phyloP scores from a whole-genome alignment of 306 rosid species.

The Abrus pulchellus region DNA sequence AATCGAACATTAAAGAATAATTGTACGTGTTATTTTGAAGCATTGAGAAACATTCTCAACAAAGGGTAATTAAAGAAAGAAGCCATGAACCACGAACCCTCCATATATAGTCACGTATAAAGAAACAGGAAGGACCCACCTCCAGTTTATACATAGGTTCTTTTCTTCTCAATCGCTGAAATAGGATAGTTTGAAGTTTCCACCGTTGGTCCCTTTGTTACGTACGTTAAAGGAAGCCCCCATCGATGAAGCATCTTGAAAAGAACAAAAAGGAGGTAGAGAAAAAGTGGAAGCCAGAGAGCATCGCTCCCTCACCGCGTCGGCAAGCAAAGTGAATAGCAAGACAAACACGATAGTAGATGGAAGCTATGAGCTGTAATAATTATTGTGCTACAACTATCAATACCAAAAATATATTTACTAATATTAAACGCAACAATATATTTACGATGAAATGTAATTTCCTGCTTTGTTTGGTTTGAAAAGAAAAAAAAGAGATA shows the following conservation, averaged over 20 bases:
- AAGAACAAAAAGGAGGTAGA: conserved; percentile 23
- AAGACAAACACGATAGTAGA: conserved; percentile 39
- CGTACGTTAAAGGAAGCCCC: conserved; percentile 21
- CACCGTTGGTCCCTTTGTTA: neutral
- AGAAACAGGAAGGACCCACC: conserved; percentile 2
- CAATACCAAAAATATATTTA: no score
- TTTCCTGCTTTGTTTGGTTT: no score
- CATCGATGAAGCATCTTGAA: conserved; percentile 47
- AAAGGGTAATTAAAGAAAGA: conserved; percentile 30
- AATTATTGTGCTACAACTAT: neutral
- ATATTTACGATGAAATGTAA: no score
- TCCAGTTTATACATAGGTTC: conserved; percentile 34
- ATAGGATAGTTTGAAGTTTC: neutral
- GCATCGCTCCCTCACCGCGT: conserved; percentile 46
- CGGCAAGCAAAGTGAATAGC: conserved; percentile 69
- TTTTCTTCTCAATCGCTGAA: conserved; percentile 46
- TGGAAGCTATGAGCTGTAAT: no score
- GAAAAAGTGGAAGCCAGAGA: conserved; percentile 3
- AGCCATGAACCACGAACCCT: neutral
- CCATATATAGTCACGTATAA: no score
- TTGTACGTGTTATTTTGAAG: neutral
- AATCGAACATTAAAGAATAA: conserved; percentile 3
- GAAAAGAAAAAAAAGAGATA: no score
- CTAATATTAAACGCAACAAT: no score
- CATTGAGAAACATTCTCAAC: conserved; percentile 22